These are phyloP conservation scores for Wallemia mellicola DNA, from an alignment of 1,284 basidiomycete species.

Conservation along the genomic window DNA sequence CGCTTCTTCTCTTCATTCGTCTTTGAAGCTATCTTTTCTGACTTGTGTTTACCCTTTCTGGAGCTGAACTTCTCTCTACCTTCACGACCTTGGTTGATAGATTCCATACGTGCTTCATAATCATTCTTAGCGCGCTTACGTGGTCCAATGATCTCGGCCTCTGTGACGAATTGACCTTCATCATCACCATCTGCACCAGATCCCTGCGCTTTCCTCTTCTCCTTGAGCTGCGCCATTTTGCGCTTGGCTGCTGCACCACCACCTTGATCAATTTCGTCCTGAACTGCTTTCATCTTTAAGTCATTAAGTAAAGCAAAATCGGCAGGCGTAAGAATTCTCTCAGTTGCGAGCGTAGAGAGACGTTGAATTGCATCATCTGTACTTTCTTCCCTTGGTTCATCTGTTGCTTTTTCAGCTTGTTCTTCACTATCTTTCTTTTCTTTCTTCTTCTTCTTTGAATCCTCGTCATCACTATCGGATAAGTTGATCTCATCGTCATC, in stretches of 20 bases:
- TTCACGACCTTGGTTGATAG: constrained; percentile 71
- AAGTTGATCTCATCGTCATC: constrained; percentile 41
- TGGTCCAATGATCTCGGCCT: constrained; percentile 70
- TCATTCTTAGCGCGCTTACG: constrained; percentile 79
- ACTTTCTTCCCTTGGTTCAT: constrained; percentile 8
- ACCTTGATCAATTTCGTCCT: constrained; percentile 33
- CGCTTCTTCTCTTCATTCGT: constrained; percentile 37
- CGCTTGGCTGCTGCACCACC: constrained; percentile 55
- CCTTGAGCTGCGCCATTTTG: constrained; percentile 49
- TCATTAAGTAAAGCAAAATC: constrained; percentile 85
- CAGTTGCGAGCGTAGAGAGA: constrained; percentile 37
- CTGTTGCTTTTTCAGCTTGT: constrained; percentile 10
- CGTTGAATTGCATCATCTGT: constrained; percentile 10
- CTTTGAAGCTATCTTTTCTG: constrained; percentile 41
- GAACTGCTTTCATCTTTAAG: constrained; percentile 53
- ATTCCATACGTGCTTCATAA: constrained; percentile 79
- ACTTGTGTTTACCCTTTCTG: constrained; percentile 60
- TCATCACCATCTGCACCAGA: constrained; percentile 17
- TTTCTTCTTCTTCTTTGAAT: constrained; percentile 23
- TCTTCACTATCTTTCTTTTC: constrained; percentile 16
- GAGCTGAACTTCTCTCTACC: constrained; percentile 85
- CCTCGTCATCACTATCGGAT: constrained; percentile 64
- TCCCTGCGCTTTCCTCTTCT: constrained; percentile 25
- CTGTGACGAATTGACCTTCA: constrained; percentile 45
- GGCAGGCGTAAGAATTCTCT: constrained; percentile 79